A percentile compares a stretch with the other conserved stretches of the same genome.
These are phyloP conservation scores for Lichtheimia corymbifera DNA, from an alignment of 371 early-diverging fungal genomes.

Conservation along the genomic window DNA sequence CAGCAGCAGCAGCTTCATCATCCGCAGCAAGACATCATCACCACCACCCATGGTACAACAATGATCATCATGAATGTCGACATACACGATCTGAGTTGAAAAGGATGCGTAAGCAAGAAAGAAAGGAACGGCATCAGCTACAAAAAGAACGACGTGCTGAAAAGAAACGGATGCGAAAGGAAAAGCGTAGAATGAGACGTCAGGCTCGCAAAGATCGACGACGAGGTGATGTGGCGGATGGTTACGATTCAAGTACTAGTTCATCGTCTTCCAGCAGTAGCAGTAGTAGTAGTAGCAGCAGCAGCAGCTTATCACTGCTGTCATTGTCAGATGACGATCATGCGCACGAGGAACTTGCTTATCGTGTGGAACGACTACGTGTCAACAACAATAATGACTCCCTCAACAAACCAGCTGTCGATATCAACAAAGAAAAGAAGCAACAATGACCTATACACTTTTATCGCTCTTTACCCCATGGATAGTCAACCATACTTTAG, in stretches of 20 bases:
- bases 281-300: background rate
- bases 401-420: too few species aligned
- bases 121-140: conserved; percentile 1
- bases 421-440: conserved; percentile 1
- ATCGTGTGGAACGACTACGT: background rate
- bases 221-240: background rate
- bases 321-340: background rate
- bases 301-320: background rate
- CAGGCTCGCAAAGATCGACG: background rate
- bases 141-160: conserved; percentile 5
- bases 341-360: background rate
- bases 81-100: conserved; percentile 1
- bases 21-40: background rate
- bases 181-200: background rate
- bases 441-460: background rate
- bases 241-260: conserved; percentile 4
- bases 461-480: background rate
- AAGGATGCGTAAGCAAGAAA: background rate
- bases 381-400: background rate
- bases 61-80: background rate
- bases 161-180: conserved; percentile 1
- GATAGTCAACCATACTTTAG: too few species aligned
- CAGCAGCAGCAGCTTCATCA: background rate
- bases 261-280: conserved; percentile 6
- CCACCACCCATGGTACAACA: too few species aligned